Conservation (phyloP, 192 early-diverging fungal species). For the Coemansia furcata region DNA sequence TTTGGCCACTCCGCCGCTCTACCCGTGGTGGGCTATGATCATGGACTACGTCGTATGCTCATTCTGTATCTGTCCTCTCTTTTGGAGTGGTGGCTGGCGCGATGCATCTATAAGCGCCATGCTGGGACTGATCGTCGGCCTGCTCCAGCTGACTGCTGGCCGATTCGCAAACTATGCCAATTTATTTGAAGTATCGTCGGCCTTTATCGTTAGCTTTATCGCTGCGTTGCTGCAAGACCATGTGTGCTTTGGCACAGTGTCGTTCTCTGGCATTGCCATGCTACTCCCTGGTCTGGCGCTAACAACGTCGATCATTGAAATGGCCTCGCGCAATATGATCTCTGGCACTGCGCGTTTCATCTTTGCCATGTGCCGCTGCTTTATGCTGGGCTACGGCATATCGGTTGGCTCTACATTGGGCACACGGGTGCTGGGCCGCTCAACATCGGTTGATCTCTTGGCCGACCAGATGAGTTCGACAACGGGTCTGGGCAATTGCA, state of each 20-base stretch:
- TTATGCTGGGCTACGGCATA: conserved; percentile 75
- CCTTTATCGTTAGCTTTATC: conserved; percentile 62
- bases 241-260: conserved; percentile 63
- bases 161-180: conserved; percentile 63
- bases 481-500: conserved; percentile 36
- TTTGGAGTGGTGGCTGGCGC: conserved; percentile 67
- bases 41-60: conserved; percentile 56
- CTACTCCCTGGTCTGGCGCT: conserved; percentile 72
- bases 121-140: conserved; percentile 58
- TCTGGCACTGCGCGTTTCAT: conserved; percentile 83
- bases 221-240: conserved; percentile 58
- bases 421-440: conserved; percentile 56
- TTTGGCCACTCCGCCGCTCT: conserved; percentile 53
- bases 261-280: conserved; percentile 62
- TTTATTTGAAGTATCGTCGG: conserved; percentile 68
- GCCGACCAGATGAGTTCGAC: conserved; percentile 23
- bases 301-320: conserved; percentile 83
- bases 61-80: conserved; percentile 63
- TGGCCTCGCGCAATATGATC: conserved; percentile 84
- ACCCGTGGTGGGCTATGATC: conserved; percentile 60
- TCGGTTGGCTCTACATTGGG: conserved; percentile 62
- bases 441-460: conserved; percentile 21
- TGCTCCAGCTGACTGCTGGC: conserved; percentile 62
- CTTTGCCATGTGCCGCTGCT: conserved; percentile 74
- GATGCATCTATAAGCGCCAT: conserved; percentile 61